A percentile compares a stretch with the other conserved stretches of the same genome.
These are phyloP conservation scores for Microsporum ferrugineum DNA, from an alignment of 2,329 filamentous ascomycete species.

Conservation along the genomic window DNA sequence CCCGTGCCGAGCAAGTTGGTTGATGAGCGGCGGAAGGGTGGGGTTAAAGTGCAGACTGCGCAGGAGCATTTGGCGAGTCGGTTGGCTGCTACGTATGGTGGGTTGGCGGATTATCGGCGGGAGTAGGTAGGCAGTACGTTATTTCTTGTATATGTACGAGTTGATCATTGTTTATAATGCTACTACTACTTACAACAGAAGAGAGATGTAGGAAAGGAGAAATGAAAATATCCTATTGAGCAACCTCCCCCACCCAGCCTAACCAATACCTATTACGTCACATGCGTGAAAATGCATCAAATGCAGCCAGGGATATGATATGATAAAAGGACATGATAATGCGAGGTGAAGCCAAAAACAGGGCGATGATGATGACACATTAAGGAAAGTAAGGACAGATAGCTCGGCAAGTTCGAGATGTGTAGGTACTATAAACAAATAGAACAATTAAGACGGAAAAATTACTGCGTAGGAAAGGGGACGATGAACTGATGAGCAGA, in stretches of 20 bases:
- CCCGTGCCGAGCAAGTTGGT: slow-evolving; percentile 45
- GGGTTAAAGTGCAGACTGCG: slow-evolving; percentile 41
- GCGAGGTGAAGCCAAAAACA: neutral
- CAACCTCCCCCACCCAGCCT: neutral
- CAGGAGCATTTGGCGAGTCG: slow-evolving; percentile 47
- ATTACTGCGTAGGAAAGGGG: neutral
- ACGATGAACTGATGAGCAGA: neutral
- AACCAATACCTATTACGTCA: neutral
- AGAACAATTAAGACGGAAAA: neutral
- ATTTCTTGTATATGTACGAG: neutral
- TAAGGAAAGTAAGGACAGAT: neutral
- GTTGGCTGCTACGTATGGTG: slow-evolving; percentile 48
- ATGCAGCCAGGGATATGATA: neutral
- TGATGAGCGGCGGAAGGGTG: slow-evolving; percentile 28
- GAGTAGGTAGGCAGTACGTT: neutral
- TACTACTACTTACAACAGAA: too few relatives aligned
- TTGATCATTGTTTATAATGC: too few relatives aligned
- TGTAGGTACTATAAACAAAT: neutral
- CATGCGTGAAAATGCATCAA: slow-evolving; percentile 4
- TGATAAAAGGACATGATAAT: neutral
- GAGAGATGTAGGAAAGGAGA: neutral
- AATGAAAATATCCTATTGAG: neutral
- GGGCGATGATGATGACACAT: neutral
- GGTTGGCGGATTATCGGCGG: slow-evolving; percentile 3
- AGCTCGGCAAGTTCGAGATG: neutral